Base-by-base conservation (phyloP, 2,329 filamentous ascomycete species). In the Didymella sp. region DNA sequence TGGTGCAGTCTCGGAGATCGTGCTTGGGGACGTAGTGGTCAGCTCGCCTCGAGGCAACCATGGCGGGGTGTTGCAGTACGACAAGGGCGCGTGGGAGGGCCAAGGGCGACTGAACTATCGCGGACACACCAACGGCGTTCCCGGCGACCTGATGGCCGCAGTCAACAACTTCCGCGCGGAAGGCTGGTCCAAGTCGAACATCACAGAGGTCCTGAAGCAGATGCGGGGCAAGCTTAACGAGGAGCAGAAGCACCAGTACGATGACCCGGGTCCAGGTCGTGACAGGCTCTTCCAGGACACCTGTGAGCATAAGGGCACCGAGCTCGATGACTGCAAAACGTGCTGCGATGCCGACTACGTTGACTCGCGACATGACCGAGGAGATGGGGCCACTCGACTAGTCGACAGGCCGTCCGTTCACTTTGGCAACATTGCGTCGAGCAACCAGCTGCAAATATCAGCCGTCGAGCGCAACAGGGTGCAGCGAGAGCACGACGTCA, bases 21-120 rank as follows among this genome's bases (percentile, higher is more conserved):
- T 61, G n/a, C 56, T 69, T 13, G 61, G 64, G 24, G 65, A 68
- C 50, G 59, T 69, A 31, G 65, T 67, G 0, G 60, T 69, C 38
- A 63, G 59, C 57, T 53, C 28, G 42, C 63, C 62, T 4, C 48
- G 45, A 33, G 62, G 53, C n/a, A 60, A 61, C 15, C 46, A 64
- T 33, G 55, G 62, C 30, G 63, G 63, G 24, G 63, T 69, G 25
- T 27, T 69, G 28, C 59, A 63, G 45, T 68, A 66, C 52, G 63
- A 69, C 33, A 58, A 46, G 12, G 59, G 51, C 22, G 64, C 59
- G 7, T 62, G 62, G 64, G 6, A 56, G 30, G 57, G 38, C 24
- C 27, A 59, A 38, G 62, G 59, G n/a, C 56, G 48, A 2, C 58
- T 61, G 5, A 59, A 54, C 35, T 60, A 49, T 28, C 45, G 47